phyloP scores from a whole-genome alignment of 2,329 filamentous ascomycete species.

The Endocalyx cinctus region DNA sequence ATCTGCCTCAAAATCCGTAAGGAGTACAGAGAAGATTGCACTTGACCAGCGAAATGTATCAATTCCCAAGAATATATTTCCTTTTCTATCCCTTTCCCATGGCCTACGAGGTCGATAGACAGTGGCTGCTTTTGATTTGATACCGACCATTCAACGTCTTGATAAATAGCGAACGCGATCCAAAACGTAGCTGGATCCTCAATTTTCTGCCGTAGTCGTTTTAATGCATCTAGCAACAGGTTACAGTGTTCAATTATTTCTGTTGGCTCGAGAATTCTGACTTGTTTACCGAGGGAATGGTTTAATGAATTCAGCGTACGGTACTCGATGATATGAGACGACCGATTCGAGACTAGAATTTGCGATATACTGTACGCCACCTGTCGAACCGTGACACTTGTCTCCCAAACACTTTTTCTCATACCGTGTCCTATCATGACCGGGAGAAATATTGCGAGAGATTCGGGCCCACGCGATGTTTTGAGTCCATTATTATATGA shows the following conservation, averaged over 20 bases:
- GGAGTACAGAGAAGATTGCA: slow-evolving; percentile 59
- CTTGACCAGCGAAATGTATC: slow-evolving; percentile 57
- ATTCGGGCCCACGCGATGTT: slow-evolving; percentile 18
- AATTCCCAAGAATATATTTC: slow-evolving; percentile 47
- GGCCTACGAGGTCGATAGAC: slow-evolving; percentile 24
- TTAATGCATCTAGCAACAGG: slow-evolving; percentile 20
- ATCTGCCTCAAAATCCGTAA: slow-evolving; percentile 52
- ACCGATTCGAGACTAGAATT: slow-evolving; percentile 5
- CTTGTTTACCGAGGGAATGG: slow-evolving; percentile 24
- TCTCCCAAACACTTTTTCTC: slow-evolving; percentile 34
- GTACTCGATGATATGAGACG: slow-evolving; percentile 31
- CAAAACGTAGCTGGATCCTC: slow-evolving; percentile 21
- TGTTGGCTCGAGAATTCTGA: slow-evolving; percentile 20
- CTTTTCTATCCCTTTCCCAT: slow-evolving; percentile 23
- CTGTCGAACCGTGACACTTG: slow-evolving; percentile 30
- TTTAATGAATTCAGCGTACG: slow-evolving; percentile 27
- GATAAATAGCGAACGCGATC: slow-evolving; percentile 31
- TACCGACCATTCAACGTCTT: slow-evolving; percentile 30
- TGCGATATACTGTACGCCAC: slow-evolving; percentile 33
- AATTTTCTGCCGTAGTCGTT: slow-evolving; percentile 17
- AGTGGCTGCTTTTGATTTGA: slow-evolving; percentile 27
- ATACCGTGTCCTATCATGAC: slow-evolving; percentile 34
- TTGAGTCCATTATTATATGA: slow-evolving; percentile 5
- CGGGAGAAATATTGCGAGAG: slow-evolving; percentile 33
- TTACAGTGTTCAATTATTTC: slow-evolving; percentile 17